Base-by-base conservation (phyloP, 768 basidiomycete genomes). In the Mycena alexandri region DNA sequence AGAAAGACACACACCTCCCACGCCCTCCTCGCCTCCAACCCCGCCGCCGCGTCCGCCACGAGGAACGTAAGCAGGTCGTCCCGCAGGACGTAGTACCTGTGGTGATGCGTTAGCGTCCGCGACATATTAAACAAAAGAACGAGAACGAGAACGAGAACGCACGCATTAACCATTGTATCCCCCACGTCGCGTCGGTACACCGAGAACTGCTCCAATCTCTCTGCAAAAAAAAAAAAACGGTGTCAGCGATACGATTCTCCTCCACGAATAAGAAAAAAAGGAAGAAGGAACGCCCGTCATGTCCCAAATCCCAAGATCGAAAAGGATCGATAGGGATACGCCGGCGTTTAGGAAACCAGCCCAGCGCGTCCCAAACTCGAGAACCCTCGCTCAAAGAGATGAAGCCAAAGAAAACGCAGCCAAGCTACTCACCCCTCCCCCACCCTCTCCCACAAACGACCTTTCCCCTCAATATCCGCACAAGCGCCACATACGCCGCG, bases 131-230 rank as follows among this genome's bases (percentile, higher is more conserved):
- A n/a, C n/a, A n/a, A n/a, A n/a, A n/a, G n/a, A n/a, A n/a, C n/a
- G n/a, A n/a, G n/a, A n/a, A 56, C 50, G 36, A 63, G 24, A 54
- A 54, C 3, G n/a, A 19, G 24, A 12, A 82, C 91, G 60, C 79
- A 95, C 92, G 93, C 93, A 71, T 95, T 96, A 66, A 95, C 90
- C 16, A 96, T 83, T 1, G 93, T 93, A 78, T 96, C 94, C 0
- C 94, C 94, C 25, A 94, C 89, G 65, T 95, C 94, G 68, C 93
- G 81, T 71, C 94, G 89, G 79, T 94, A 95, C 43, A 43, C 33
- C 33, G 57, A 47, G 10, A 63, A 67, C 5, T 51, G 43, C 22
- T 61, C 53, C 34, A 55, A 19, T 7, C 65, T 34, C 6, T 70
- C 69, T 47, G 76, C 84, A 63, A 43, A 42, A 48, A n/a, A n/a